Conservation (phyloP, 495 filamentous ascomycete species). For the Penicillium steckii region DNA sequence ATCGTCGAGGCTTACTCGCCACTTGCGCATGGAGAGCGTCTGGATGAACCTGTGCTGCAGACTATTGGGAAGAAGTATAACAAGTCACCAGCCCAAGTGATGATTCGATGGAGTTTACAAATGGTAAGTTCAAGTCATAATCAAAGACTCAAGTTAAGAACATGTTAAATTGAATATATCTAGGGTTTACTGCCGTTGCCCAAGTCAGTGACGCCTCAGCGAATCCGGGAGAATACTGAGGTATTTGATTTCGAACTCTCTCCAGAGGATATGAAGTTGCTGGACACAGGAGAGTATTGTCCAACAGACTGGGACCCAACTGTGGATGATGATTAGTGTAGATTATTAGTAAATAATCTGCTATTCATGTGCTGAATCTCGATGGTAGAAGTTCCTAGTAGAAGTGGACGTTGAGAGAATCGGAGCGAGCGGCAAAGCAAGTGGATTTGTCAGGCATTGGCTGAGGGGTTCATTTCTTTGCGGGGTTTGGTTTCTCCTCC, state of each 20-base stretch:
- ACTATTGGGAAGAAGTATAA: conserved; percentile 65
- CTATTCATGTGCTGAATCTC: neutral
- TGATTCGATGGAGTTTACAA: conserved; percentile 84
- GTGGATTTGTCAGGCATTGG: conserved; percentile 21
- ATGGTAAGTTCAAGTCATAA: conserved; percentile 39
- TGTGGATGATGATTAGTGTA: conserved; percentile 40
- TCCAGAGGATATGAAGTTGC: conserved; percentile 52
- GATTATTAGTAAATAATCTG: too few relatives aligned
- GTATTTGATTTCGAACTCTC: conserved; percentile 81
- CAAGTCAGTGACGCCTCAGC: conserved; percentile 55
- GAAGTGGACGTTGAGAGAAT: neutral
- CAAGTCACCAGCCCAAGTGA: conserved; percentile 74
- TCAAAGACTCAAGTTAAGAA: neutral
- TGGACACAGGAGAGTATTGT: conserved; percentile 58
- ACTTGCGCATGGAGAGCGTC: conserved; percentile 63
- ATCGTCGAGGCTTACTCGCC: conserved; percentile 80
- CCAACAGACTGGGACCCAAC: conserved; percentile 65
- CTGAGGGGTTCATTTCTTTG: conserved; percentile 9
- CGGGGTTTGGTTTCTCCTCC: conserved; percentile 7
- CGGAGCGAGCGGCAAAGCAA: neutral
- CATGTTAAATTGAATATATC: neutral
- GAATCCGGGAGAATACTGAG: conserved; percentile 69
- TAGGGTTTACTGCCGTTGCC: conserved; percentile 64
- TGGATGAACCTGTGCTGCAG: conserved; percentile 58
- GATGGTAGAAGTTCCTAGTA: neutral